These are phyloP conservation scores for Lactarius deliciosus DNA, from an alignment of 768 basidiomycete species.

Conservation along the genomic window DNA sequence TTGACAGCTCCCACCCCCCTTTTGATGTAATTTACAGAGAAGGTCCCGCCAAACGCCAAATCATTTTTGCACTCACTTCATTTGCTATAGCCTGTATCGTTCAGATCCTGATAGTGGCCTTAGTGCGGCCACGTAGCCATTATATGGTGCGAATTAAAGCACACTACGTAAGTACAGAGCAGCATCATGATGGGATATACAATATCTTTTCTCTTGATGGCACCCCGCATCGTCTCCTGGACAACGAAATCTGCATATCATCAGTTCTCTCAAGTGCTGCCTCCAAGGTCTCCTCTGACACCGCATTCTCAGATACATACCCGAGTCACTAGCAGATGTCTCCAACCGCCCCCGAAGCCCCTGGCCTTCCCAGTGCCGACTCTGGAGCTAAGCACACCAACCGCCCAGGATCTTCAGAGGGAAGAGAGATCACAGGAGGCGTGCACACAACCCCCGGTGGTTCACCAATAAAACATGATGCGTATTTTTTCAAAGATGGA, in stretches of 20 bases:
- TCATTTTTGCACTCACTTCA: too few species aligned
- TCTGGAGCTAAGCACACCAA: neutral
- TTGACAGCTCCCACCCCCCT: too few species aligned
- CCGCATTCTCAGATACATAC: neutral
- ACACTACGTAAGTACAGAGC: too few species aligned
- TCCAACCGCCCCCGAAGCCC: neutral
- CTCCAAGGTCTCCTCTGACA: slow-evolving; percentile 12
- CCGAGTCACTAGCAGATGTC: neutral
- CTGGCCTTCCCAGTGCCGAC: neutral
- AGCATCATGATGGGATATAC: neutral
- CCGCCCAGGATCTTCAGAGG: neutral
- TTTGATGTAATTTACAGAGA: too few species aligned
- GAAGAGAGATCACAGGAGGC: neutral
- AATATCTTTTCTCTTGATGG: slow-evolving; percentile 5
- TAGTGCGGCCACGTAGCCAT: too few species aligned
- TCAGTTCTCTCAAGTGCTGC: neutral
- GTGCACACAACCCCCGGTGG: neutral
- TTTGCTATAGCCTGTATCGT: too few species aligned
- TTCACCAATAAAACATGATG: slow-evolving; percentile 12
- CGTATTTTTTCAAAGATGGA: slow-evolving; percentile 27
- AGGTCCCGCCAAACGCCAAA: too few species aligned
- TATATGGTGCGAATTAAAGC: too few species aligned
- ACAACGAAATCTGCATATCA: neutral
- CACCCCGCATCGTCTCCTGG: slow-evolving; percentile 1
- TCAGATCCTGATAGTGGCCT: too few species aligned